These are phyloP conservation scores for Gracilaria caudata DNA, from an alignment of 23 red algal genomes.

Conservation along the genomic window DNA sequence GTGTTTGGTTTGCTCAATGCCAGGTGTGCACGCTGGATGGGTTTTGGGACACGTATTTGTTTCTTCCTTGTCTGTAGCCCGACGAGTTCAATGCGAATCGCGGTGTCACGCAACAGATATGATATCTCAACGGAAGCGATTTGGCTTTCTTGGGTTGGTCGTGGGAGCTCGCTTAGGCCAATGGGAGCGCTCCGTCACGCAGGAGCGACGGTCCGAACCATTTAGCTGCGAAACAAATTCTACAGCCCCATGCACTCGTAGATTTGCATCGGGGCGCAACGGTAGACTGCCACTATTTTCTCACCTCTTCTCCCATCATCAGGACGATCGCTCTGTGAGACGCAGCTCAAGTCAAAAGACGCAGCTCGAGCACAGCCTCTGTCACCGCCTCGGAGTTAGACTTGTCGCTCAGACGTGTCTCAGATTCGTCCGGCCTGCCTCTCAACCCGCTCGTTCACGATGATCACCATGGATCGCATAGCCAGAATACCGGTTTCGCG, in stretches of 20 bases:
- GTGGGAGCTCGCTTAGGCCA: not conserved
- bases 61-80: too few species aligned
- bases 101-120: not conserved
- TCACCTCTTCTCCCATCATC: not conserved
- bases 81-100: too few species aligned
- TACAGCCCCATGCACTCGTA: not conserved
- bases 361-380: not conserved
- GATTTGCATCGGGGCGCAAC: not conserved
- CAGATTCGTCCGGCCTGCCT: not conserved
- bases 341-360: not conserved
- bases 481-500: constrained; percentile 37
- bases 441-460: not conserved
- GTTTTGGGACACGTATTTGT: not conserved
- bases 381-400: not conserved
- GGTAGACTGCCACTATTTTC: not conserved
- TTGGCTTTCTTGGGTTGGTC: not conserved
- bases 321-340: not conserved
- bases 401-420: not conserved
- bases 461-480: constrained; percentile 42
- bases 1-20: not conserved
- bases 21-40: not conserved
- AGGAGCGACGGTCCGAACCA: not conserved
- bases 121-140: not conserved
- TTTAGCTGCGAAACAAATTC: constrained; percentile 2
- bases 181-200: not conserved